A percentile compares a stretch with the other conserved stretches of the same genome.
These are phyloP conservation scores for Ceratocystis cacaofunesta DNA, from an alignment of 2,329 filamentous ascomycete species.

Conservation along the genomic window DNA sequence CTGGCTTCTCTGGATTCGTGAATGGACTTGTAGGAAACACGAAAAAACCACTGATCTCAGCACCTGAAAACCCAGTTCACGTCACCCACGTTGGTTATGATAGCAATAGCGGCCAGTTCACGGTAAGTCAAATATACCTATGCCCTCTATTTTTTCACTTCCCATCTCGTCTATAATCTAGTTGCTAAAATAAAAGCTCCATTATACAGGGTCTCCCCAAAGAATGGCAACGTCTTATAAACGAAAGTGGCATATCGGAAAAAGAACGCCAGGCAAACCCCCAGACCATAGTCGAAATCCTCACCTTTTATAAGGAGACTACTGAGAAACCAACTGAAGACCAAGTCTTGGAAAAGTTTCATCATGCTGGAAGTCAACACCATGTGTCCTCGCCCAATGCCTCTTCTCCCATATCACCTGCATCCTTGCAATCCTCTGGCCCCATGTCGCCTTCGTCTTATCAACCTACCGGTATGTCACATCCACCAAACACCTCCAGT, in stretches of 20 bases:
- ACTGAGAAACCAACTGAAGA: slow-evolving; percentile 67
- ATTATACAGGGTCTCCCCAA: slow-evolving; percentile 68
- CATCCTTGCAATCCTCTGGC: slow-evolving; percentile 29
- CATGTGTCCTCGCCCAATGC: slow-evolving; percentile 33
- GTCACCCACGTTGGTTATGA: slow-evolving; percentile 97
- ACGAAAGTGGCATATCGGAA: slow-evolving; percentile 90
- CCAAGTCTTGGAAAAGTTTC: slow-evolving; percentile 90
- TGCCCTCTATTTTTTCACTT: slow-evolving; percentile 11
- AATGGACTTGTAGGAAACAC: slow-evolving; percentile 71
- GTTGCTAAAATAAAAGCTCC: neutral
- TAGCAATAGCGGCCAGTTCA: slow-evolving; percentile 90
- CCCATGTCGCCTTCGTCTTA: slow-evolving; percentile 37
- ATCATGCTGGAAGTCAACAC: slow-evolving; percentile 43
- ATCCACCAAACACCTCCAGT: slow-evolving; percentile 43
- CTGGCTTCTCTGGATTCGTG: slow-evolving; percentile 76
- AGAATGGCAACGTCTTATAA: slow-evolving; percentile 92
- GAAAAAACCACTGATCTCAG: slow-evolving; percentile 87
- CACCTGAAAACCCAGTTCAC: slow-evolving; percentile 92
- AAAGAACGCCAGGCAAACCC: slow-evolving; percentile 93
- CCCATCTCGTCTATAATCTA: neutral
- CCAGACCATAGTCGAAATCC: slow-evolving; percentile 87
- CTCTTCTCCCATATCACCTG: slow-evolving; percentile 31
- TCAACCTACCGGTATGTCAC: slow-evolving; percentile 41
- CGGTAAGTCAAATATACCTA: slow-evolving; percentile 39
- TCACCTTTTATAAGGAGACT: slow-evolving; percentile 94